These are phyloP conservation scores for Gossypium anomalum DNA, from an alignment of 345 rosid genomes.

Conservation along the genomic window DNA sequence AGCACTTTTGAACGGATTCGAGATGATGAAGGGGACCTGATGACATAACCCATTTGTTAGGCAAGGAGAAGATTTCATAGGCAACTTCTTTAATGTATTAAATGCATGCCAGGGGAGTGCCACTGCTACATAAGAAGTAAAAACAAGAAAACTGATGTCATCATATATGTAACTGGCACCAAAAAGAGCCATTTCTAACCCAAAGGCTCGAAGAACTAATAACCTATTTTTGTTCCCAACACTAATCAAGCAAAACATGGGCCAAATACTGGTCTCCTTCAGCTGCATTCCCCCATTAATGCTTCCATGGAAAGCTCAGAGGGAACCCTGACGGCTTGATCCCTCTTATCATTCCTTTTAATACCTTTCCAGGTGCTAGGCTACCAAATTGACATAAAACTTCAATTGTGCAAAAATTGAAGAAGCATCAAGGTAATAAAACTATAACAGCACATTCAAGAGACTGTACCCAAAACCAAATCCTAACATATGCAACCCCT, in stretches of 20 bases:
- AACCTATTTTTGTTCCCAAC: background rate
- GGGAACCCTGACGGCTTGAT: background rate
- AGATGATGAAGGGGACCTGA: slow-evolving; percentile 73
- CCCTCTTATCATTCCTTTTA: background rate
- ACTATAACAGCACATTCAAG: background rate
- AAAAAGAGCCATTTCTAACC: background rate
- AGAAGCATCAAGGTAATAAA: background rate
- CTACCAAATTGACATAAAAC: background rate
- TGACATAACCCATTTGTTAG: background rate
- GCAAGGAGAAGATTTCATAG: slow-evolving; percentile 2
- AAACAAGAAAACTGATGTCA: background rate
- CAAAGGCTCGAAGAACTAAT: background rate
- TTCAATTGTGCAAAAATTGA: slow-evolving; percentile 12
- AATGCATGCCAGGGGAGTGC: background rate
- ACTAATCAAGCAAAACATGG: background rate
- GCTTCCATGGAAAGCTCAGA: background rate
- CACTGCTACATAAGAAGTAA: background rate
- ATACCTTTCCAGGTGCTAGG: background rate
- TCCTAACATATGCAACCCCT: background rate
- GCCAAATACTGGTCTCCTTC: background rate
- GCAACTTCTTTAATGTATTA: background rate
- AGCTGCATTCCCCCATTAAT: background rate
- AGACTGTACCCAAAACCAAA: background rate
- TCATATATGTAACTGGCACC: background rate
- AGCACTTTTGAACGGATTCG: slow-evolving; percentile 69